Conservation (phyloP, 768 basidiomycete species). For the Termitomyces sp. region DNA sequence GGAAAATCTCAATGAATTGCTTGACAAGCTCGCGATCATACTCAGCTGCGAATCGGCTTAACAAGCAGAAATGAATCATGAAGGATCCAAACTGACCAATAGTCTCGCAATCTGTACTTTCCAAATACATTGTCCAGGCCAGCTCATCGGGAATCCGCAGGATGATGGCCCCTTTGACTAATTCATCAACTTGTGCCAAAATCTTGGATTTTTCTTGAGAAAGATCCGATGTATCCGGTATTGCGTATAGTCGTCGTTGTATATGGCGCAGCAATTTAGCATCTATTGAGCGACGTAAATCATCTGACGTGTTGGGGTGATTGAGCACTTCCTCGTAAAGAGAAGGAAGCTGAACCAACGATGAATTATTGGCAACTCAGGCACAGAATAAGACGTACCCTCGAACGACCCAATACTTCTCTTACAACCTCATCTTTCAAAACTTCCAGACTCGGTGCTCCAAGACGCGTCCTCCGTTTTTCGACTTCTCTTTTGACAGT, state of each 20-base stretch:
- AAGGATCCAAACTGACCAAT: constrained; percentile 46
- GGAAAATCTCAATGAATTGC: constrained; percentile 65
- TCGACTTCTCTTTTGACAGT: constrained; percentile 64
- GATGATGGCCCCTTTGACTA: constrained; percentile 73
- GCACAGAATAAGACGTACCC: constrained; percentile 33
- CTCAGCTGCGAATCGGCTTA: constrained; percentile 37
- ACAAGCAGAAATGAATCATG: background rate
- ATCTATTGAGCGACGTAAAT: constrained; percentile 75
- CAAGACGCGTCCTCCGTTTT: constrained; percentile 74
- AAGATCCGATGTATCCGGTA: constrained; percentile 41
- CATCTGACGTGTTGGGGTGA: constrained; percentile 76
- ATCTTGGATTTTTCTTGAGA: constrained; percentile 40
- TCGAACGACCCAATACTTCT: constrained; percentile 61
- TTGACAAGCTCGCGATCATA: constrained; percentile 57
- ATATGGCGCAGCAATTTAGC: constrained; percentile 68
- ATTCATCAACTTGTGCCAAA: constrained; percentile 61
- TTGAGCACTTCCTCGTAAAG: constrained; percentile 79
- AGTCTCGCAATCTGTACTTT: constrained; percentile 63
- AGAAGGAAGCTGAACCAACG: constrained; percentile 50
- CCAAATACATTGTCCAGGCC: constrained; percentile 79
- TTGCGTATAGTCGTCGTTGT: constrained; percentile 53
- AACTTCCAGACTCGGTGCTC: constrained; percentile 56
- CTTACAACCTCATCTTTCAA: constrained; percentile 59
- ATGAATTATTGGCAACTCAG: constrained; percentile 6
- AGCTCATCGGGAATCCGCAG: constrained; percentile 73